Base-by-base conservation (phyloP, 257 asterid species). In the Solanum neorickii region DNA sequence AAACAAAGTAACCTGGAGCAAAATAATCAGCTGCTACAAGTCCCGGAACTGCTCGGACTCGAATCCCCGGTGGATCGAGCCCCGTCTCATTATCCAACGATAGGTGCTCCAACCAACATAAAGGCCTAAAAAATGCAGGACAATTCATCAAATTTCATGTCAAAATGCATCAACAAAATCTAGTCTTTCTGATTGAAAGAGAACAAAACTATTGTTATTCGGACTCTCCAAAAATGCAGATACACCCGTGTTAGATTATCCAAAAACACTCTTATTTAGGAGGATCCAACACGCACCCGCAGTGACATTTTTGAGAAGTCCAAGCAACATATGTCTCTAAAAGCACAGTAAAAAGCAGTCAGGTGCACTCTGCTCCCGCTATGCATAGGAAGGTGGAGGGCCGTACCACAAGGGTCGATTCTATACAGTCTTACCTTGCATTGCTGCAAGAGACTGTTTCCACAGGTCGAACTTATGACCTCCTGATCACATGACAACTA, bases 61-160 rank as follows among this genome's bases (percentile, higher is more conserved):
- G 88, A 77, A 87, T 87, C 42, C 88, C 88, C 5, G 88, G 88
- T 16, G 88, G 88, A 62, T 87, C 88, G 8, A 87, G 88, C 86
- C 88, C 88, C 2, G 86, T 87, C 5, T 87, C 82, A 2, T 62
- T 80, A 62, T 77, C 85, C 85, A 80, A 47, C 2, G 85, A 80
- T 47, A 80, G 8, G 27, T 80, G 85, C 85, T 80, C 85, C 68
- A 80, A 80, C 85, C 85, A 80, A 47, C 85, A 80, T 47, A 80
- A 80, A 47, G 85, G 85, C 68, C 85, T 80, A 47, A 80, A 80
- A 76, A 47, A 16, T 23, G 68, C 39, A 6, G 37, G 9, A 47
- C 27, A 78, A 16, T 14, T 27, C 8, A 29, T 78, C n/a, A 27
- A 78, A 27, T 80, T 49, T 44, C 62, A 44, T 35, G 80, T 73